Percentiles rank a stretch among this genome's conserved stretches.
These are phyloP conservation scores for Cyberlindnera euphorbiiphila DNA, from an alignment of 805 yeast genomes.

Conservation along the genomic window DNA sequence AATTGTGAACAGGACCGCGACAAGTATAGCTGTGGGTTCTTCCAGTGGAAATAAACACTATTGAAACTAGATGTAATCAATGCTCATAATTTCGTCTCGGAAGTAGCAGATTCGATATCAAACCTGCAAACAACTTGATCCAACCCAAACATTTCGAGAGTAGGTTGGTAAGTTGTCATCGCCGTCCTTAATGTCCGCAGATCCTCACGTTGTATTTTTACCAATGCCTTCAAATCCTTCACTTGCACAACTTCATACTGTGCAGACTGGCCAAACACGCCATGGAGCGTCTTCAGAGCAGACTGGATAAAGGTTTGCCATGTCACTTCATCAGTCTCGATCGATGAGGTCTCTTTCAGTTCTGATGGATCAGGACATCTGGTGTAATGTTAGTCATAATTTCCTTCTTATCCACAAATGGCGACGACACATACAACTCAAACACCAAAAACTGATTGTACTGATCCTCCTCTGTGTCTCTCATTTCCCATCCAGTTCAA, in stretches of 20 bases:
- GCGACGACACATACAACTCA: too few species aligned
- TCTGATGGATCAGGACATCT: slow-evolving; percentile 7
- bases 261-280: slow-evolving; percentile 38
- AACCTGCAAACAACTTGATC: slow-evolving; percentile 25
- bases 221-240: slow-evolving; percentile 24
- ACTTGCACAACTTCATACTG: slow-evolving; percentile 31
- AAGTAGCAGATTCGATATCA: slow-evolving; percentile 6
- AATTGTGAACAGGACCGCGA: slow-evolving; percentile 18
- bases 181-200: slow-evolving; percentile 29
- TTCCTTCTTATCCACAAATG: too few species aligned
- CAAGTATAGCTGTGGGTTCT: slow-evolving; percentile 46
- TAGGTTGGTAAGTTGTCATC: slow-evolving; percentile 30
- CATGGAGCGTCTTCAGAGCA: slow-evolving; percentile 36
- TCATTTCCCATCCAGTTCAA: too few species aligned
- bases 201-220: slow-evolving; percentile 31
- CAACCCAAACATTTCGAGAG: slow-evolving; percentile 26
- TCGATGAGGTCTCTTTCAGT: neutral
- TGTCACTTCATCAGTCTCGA: slow-evolving; percentile 24
- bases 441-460: too few species aligned
- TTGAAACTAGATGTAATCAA: too few species aligned
- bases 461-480: too few species aligned
- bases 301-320: slow-evolving; percentile 36
- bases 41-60: slow-evolving; percentile 49
- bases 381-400: neutral
- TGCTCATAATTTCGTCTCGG: slow-evolving; percentile 1